Base-by-base conservation (phyloP, 768 basidiomycete genomes). In the Lentinula sp. region DNA sequence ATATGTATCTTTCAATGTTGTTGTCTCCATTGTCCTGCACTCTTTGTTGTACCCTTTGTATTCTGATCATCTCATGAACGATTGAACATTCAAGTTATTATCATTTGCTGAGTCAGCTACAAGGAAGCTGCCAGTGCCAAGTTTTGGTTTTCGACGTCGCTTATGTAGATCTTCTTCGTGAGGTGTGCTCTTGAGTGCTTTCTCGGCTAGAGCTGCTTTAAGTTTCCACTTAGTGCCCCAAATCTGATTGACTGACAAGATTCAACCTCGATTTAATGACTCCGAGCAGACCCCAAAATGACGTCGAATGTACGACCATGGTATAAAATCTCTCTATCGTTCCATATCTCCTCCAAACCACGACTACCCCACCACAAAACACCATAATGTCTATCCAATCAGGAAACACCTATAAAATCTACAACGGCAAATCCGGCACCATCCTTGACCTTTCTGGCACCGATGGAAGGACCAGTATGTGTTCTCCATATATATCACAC, bases 371-470 rank as follows among this genome's bases (percentile, higher is more conserved):
- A n/a, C 9, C 32, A 36, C n/a, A 20, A 20, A 13, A 35, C 57
- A 33, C 12, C 33, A 41, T 37, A 35, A 59, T 59, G 57, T 59
- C 57, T 20, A 45, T 39, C 18, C 37, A 52, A 60, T 46, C 48
- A 23, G 59, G 59, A 37, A 37, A 52, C 48, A 39, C n/a, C 10
- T 78, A 79, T 68, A 69, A 52, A 55, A 67, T 81, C 53, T 64
- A 56, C 61, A 80, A 80, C 69, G 69, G 57, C 66, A 73, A 81
- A 67, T 71, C 71, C 8, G 73, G 71, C 13, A 80, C 76, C 13
- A 75, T 69, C 20, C 60, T 81, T 16, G 81, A 83, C 63, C 79
- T 82, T 62, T 83, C 82, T 37, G 80, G 77, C n/a, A 71, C 66
- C 9, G 79, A 82, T 60, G 70, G 74, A 59, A 46, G 53, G 1